Percentiles rank a stretch among this genome's conserved stretches.
These are phyloP conservation scores for Petasospora fabianii DNA, from an alignment of 1,139 yeast species.

Conservation along the genomic window DNA sequence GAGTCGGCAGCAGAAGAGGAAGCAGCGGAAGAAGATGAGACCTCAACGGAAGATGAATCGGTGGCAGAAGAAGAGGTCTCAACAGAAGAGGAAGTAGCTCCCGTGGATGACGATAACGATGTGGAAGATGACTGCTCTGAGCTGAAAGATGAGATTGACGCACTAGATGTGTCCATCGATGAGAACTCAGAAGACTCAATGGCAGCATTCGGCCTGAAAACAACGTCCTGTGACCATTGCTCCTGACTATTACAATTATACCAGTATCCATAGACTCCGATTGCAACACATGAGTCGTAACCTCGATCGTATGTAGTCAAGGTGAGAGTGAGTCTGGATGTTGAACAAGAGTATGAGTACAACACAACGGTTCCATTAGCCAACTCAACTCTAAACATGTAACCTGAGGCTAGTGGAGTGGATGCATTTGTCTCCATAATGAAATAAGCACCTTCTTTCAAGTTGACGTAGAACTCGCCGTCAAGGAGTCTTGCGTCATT, in stretches of 20 bases:
- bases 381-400: slow-evolving; percentile 9
- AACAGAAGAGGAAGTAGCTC: background rate
- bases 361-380: slow-evolving; percentile 11
- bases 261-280: slow-evolving; percentile 8
- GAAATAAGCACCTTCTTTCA: slow-evolving; percentile 17
- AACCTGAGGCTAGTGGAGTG: slow-evolving; percentile 5
- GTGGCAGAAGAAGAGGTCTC: no score
- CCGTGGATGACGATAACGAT: slow-evolving; percentile 1
- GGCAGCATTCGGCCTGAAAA: slow-evolving; percentile 19
- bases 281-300: slow-evolving; percentile 10
- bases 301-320: slow-evolving; percentile 1
- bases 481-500: no score
- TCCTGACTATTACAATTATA: slow-evolving; percentile 3
- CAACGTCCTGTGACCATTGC: slow-evolving; percentile 16
- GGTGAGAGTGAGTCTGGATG: slow-evolving; percentile 2
- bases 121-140: background rate
- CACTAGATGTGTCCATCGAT: background rate
- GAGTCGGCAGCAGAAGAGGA: no score
- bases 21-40: no score
- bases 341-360: slow-evolving; percentile 11
- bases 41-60: no score
- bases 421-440: background rate
- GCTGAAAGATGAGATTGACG: background rate
- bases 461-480: slow-evolving; percentile 14
- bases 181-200: slow-evolving; percentile 1